A percentile compares a stretch with the other conserved stretches of the same genome.
Conservation (phyloP, 2,329 filamentous ascomycete species). For the Fulvia fulva region DNA sequence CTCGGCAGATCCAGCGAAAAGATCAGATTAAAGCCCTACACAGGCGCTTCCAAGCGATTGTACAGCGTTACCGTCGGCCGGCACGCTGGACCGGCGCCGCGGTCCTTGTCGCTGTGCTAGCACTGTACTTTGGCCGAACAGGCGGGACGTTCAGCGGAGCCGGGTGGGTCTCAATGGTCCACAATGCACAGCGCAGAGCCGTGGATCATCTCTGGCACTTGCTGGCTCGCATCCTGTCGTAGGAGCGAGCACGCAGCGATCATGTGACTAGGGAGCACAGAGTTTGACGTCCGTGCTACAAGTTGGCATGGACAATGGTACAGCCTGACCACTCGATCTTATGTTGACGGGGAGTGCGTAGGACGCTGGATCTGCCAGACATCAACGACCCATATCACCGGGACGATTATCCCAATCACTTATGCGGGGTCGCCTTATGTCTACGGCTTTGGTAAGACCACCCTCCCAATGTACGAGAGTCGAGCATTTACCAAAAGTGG, state of each 20-base stretch:
- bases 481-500: too few species aligned
- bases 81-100: slow-evolving; percentile 52
- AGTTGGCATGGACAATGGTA: not conserved
- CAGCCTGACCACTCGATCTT: too few species aligned
- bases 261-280: not conserved
- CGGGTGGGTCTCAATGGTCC: not conserved
- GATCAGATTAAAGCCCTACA: slow-evolving; percentile 55
- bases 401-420: too few species aligned
- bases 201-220: not conserved
- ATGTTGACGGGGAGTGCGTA: too few species aligned
- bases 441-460: too few species aligned
- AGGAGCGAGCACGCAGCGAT: not conserved
- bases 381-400: too few species aligned
- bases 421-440: too few species aligned
- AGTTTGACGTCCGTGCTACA: not conserved
- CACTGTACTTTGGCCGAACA: slow-evolving; percentile 42
- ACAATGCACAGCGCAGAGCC: not conserved
- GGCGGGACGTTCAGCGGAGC: not conserved
- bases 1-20: slow-evolving; percentile 63
- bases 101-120: slow-evolving; percentile 63
- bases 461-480: too few species aligned
- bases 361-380: too few species aligned
- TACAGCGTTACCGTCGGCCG: slow-evolving; percentile 65
- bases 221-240: not conserved
- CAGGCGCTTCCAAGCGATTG: slow-evolving; percentile 34